These are phyloP conservation scores for Coniferiporia sulphurascens DNA, from an alignment of 1,284 basidiomycete species.

Conservation along the genomic window DNA sequence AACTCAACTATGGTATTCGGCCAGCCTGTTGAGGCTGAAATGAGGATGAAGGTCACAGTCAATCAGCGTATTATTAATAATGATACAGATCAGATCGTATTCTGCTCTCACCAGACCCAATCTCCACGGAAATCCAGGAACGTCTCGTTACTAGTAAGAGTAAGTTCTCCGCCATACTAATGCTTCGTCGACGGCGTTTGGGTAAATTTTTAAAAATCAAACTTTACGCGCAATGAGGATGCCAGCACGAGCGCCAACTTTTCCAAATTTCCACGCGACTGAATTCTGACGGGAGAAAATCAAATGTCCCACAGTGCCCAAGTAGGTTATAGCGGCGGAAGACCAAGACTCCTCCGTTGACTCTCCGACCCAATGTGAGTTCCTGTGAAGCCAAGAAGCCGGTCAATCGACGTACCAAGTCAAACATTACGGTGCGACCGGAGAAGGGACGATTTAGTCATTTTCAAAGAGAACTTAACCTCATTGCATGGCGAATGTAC, in stretches of 20 bases:
- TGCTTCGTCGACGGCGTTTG: neutral
- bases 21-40: neutral
- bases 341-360: neutral
- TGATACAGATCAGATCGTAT: constrained; percentile 3
- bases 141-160: neutral
- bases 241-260: neutral
- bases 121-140: constrained; percentile 5
- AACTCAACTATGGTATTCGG: neutral
- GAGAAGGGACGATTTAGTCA: no score
- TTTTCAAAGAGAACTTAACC: no score
- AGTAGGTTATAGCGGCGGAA: neutral
- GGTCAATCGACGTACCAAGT: no score
- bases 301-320: neutral
- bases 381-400: neutral
- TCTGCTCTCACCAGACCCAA: neutral
- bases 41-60: neutral
- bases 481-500: no score
- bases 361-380: neutral
- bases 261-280: neutral
- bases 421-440: no score
- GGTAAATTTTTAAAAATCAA: neutral
- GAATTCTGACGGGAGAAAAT: neutral
- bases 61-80: neutral
- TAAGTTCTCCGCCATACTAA: neutral
- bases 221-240: neutral